Conservation (phyloP, 2,329 filamentous ascomycete species). For the Lachnellula cervina region DNA sequence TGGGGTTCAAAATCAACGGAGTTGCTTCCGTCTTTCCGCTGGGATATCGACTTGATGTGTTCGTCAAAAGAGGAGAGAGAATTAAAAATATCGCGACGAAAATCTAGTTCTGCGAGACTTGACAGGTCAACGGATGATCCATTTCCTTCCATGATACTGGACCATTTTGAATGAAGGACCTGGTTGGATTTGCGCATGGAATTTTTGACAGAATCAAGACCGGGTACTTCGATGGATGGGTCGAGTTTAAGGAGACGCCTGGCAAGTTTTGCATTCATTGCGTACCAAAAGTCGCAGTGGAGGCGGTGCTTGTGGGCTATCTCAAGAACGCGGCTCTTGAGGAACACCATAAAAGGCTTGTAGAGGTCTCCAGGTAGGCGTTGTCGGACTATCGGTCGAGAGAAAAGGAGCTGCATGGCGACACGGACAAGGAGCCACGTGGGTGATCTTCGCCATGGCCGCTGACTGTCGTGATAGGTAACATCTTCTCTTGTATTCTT, state of each 20-base stretch:
- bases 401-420: slow-evolving; percentile 36
- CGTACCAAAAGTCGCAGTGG: slow-evolving; percentile 30
- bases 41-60: background rate
- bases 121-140: background rate
- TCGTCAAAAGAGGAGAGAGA: slow-evolving; percentile 1
- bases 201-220: slow-evolving; percentile 2
- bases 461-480: slow-evolving; percentile 33
- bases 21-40: background rate
- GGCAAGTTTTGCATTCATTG: slow-evolving; percentile 42
- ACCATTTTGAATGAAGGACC: slow-evolving; percentile 5
- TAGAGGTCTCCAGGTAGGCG: slow-evolving; percentile 32
- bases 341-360: slow-evolving; percentile 47
- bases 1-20: background rate
- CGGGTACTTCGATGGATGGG: background rate
- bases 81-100: background rate
- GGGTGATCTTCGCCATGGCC: slow-evolving; percentile 48
- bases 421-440: slow-evolving; percentile 53
- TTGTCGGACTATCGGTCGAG: background rate
- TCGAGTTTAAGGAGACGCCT: slow-evolving; percentile 40
- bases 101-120: background rate
- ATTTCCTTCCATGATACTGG: slow-evolving; percentile 3
- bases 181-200: background rate
- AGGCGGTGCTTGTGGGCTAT: slow-evolving; percentile 13
- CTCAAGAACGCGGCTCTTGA: slow-evolving; percentile 38
- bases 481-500: slow-evolving; percentile 54